Evolutionary conservation across 768 basidiomycete species (phyloP).

Genomic region (Suillus ampliporus): DNA sequence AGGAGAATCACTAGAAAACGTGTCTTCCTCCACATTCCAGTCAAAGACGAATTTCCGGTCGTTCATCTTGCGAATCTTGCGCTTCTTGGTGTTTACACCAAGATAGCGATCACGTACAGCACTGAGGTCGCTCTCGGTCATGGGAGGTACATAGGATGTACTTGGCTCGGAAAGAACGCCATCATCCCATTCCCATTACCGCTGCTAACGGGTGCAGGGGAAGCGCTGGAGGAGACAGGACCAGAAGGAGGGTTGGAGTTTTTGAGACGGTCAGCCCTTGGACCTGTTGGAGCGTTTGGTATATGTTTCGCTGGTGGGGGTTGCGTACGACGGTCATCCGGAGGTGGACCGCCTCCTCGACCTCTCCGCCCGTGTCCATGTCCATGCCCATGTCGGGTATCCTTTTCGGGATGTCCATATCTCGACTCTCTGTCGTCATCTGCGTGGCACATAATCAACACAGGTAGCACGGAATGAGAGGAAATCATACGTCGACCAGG

Average conservation of each 20-base stretch:
- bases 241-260: slow-evolving; percentile 31
- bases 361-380: slow-evolving; percentile 52
- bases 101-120: slow-evolving; percentile 93
- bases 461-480: not conserved
- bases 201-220: slow-evolving; percentile 39
- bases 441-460: slow-evolving; percentile 32
- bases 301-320: slow-evolving; percentile 37
- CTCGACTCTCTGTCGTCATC: slow-evolving; percentile 54
- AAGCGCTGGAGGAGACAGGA: slow-evolving; percentile 44
- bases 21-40: slow-evolving; percentile 98
- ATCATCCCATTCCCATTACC: slow-evolving; percentile 16
- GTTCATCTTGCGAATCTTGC: slow-evolving; percentile 92
- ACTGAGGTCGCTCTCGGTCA: slow-evolving; percentile 80
- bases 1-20: slow-evolving; percentile 79
- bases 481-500: slow-evolving; percentile 40
- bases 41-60: slow-evolving; percentile 99
- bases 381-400: slow-evolving; percentile 43
- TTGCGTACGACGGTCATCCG: slow-evolving; percentile 42
- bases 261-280: slow-evolving; percentile 75
- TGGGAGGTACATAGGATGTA: slow-evolving; percentile 57
- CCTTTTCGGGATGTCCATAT: slow-evolving; percentile 56
- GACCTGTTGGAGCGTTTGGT: slow-evolving; percentile 78
- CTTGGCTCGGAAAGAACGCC: slow-evolving; percentile 43
- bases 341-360: slow-evolving; percentile 41
- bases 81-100: slow-evolving; percentile 93